Conservation (phyloP, 2,329 filamentous ascomycete species). For the Stromatinia cepivora region DNA sequence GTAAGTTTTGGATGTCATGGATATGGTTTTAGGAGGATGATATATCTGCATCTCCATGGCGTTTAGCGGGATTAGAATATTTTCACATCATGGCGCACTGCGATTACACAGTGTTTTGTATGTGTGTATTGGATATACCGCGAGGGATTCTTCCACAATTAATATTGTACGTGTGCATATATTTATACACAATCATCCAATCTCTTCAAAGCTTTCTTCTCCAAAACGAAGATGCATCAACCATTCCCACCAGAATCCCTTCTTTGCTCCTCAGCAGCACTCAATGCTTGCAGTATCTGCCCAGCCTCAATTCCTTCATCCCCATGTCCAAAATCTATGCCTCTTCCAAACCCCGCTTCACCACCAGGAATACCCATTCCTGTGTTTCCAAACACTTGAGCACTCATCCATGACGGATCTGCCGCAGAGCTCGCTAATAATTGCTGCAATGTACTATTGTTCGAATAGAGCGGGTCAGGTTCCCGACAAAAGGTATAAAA, state of each 20-base stretch:
- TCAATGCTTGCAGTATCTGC: conserved; percentile 40
- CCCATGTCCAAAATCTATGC: conserved; percentile 30
- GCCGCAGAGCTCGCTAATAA: conserved; percentile 37
- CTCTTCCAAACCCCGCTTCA: conserved; percentile 18
- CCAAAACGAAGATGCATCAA: background rate
- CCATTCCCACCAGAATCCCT: conserved; percentile 11
- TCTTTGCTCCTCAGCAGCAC: conserved; percentile 35
- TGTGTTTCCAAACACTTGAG: conserved; percentile 27
- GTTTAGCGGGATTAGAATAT: background rate
- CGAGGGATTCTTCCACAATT: background rate
- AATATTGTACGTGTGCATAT: background rate
- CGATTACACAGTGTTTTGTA: background rate
- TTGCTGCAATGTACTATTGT: conserved; percentile 38
- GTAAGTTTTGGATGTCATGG: background rate
- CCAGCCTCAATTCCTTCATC: conserved; percentile 39
- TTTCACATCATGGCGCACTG: background rate
- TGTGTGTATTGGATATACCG: background rate
- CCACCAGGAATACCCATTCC: conserved; percentile 20
- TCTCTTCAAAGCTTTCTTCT: background rate
- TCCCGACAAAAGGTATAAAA: conserved; percentile 41
- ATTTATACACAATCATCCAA: background rate
- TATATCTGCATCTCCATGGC: background rate
- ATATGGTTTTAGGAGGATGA: background rate
- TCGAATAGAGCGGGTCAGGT: conserved; percentile 38
- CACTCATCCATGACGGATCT: conserved; percentile 32